Conservation (phyloP, 768 basidiomycete genomes). For the Boletus rubescentipes region DNA sequence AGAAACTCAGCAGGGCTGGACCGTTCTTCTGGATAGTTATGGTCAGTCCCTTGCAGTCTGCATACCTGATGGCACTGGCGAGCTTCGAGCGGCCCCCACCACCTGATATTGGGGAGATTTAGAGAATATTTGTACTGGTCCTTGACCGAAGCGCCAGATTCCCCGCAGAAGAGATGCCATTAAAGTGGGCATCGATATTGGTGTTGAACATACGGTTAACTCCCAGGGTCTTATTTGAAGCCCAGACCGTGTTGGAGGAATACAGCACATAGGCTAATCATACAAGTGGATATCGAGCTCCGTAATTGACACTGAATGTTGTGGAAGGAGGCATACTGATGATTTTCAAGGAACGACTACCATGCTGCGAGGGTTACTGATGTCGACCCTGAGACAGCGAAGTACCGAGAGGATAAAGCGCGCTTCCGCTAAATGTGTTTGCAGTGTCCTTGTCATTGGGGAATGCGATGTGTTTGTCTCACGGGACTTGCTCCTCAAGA, state of each 20-base stretch:
- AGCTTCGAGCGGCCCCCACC: not conserved
- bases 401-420: slow-evolving; percentile 2
- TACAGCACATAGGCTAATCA: no score
- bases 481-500: no score
- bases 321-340: no score
- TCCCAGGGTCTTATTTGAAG: not conserved
- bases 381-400: slow-evolving; percentile 2
- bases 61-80: not conserved
- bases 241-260: not conserved
- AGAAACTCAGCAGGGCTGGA: not conserved
- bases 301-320: not conserved
- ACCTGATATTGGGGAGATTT: not conserved
- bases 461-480: slow-evolving; percentile 2
- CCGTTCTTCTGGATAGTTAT: not conserved
- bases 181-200: not conserved
- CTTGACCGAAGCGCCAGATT: not conserved
- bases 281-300: not conserved
- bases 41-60: not conserved
- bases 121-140: not conserved
- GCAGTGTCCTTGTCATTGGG: not conserved
- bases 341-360: no score
- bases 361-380: no score
- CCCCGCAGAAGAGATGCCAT: not conserved
- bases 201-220: not conserved
- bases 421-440: not conserved